Conservation (phyloP, 208 protist species). For the Wallacemonas sp. region DNA sequence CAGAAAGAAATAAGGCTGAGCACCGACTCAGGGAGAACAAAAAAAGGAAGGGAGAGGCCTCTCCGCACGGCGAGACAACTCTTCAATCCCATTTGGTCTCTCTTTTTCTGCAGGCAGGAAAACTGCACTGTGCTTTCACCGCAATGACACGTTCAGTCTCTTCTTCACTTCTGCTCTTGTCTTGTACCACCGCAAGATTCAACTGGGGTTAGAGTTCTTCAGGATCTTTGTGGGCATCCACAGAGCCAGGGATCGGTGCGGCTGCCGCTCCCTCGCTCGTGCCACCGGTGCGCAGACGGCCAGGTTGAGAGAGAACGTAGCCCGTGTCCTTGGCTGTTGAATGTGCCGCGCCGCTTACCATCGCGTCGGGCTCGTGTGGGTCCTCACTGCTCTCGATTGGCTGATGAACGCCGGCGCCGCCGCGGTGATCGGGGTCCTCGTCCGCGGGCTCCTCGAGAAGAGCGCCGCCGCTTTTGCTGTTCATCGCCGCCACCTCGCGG, state of each 20-base stretch:
- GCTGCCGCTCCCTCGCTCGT: neutral
- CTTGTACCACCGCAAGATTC: too few relatives aligned
- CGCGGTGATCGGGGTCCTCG: slow-evolving; percentile 7
- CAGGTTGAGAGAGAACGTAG: slow-evolving; percentile 34
- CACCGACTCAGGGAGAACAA: neutral
- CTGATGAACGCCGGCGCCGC: slow-evolving; percentile 9
- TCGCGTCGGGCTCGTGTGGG: slow-evolving; percentile 24
- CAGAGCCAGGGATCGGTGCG: slow-evolving; percentile 13
- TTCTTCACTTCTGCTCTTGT: too few relatives aligned
- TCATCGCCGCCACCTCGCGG: neutral
- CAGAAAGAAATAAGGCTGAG: neutral
- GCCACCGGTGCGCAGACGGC: slow-evolving; percentile 19
- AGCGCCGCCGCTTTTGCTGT: neutral
- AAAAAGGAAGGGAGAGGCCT: neutral
- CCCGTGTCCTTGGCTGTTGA: slow-evolving; percentile 24
- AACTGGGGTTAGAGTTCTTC: slow-evolving; percentile 6
- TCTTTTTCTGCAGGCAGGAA: neutral
- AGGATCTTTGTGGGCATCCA: slow-evolving; percentile 10
- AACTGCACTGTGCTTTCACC: too few relatives aligned
- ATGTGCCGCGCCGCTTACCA: neutral
- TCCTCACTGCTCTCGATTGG: slow-evolving; percentile 12
- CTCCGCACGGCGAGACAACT: too few relatives aligned
- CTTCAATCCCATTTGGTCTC: neutral
- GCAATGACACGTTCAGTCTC: too few relatives aligned
- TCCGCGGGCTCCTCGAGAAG: slow-evolving; percentile 17